Conservation (phyloP, 2,329 filamentous ascomycete genomes). For the Scortechinia acanthostroma region DNA sequence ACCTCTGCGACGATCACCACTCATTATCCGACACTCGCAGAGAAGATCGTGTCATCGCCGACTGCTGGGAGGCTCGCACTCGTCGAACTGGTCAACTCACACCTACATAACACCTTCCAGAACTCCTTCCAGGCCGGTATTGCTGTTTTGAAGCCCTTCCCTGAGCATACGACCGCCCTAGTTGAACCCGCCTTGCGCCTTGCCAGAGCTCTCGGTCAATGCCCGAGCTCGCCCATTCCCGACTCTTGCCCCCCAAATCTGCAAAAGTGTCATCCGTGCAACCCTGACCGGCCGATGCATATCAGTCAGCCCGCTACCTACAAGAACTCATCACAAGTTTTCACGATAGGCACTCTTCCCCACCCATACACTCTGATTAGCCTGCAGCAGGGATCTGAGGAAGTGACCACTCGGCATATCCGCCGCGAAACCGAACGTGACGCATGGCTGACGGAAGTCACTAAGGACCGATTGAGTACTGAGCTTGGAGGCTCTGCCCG, state of each 20-base stretch:
- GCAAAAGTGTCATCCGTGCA: neutral
- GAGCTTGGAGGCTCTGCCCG: neutral
- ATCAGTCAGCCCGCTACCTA: neutral
- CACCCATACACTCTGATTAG: slow-evolving; percentile 1
- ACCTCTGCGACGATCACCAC: neutral
- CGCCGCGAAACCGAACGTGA: slow-evolving; percentile 1
- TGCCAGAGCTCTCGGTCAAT: neutral
- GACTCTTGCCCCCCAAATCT: neutral
- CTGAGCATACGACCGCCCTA: neutral
- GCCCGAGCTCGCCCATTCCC: neutral
- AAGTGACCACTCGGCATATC: neutral
- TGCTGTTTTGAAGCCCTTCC: slow-evolving; percentile 1
- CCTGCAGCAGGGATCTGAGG: neutral
- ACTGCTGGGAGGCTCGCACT: neutral
- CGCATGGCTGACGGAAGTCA: neutral
- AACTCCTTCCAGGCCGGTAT: neutral
- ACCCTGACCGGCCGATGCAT: neutral
- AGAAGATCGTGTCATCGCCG: neutral
- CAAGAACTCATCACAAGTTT: neutral
- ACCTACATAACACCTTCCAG: slow-evolving; percentile 2
- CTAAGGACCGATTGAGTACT: neutral
- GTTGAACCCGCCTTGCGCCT: neutral
- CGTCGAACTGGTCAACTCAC: neutral
- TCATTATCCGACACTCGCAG: neutral
- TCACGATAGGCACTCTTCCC: slow-evolving; percentile 2